Evolutionary conservation across 2,329 filamentous ascomycete genomes (phyloP).

Genomic region (Boeremia lycopersici): DNA sequence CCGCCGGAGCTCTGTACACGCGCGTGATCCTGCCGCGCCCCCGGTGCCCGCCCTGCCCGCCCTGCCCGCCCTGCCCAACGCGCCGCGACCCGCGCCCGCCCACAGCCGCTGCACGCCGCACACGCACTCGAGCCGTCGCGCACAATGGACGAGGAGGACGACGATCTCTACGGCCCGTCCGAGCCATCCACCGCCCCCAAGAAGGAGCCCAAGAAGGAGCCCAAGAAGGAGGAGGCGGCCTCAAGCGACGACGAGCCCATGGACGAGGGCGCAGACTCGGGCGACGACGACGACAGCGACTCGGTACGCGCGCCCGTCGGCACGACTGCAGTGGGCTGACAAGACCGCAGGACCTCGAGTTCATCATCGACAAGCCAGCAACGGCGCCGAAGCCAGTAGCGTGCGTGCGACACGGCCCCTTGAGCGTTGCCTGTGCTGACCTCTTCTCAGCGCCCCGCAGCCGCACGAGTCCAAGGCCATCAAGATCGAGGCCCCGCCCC

Average conservation of each 20-base stretch:
- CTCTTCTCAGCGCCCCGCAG: slow-evolving; percentile 26
- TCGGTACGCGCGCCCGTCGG: slow-evolving; percentile 38
- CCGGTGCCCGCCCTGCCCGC: too few relatives aligned
- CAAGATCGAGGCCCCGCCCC: slow-evolving; percentile 45
- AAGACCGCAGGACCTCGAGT: slow-evolving; percentile 55
- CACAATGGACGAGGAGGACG: slow-evolving; percentile 59
- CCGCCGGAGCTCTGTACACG: too few relatives aligned
- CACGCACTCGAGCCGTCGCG: neutral
- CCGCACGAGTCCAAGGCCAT: slow-evolving; percentile 44
- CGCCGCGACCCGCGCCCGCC: neutral
- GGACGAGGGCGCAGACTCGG: slow-evolving; percentile 52
- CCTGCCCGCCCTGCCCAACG: too few relatives aligned
- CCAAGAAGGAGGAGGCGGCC: slow-evolving; percentile 36
- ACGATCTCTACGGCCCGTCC: slow-evolving; percentile 57
- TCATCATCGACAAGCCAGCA: slow-evolving; percentile 57
- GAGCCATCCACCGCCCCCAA: slow-evolving; percentile 31
- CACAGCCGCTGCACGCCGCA: neutral
- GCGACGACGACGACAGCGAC: slow-evolving; percentile 54
- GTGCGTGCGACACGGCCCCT: slow-evolving; percentile 27
- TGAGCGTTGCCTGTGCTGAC: slow-evolving; percentile 21
- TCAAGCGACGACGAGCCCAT: slow-evolving; percentile 52
- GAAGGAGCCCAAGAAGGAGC: slow-evolving; percentile 31
- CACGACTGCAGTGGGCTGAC: slow-evolving; percentile 30
- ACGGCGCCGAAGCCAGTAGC: slow-evolving; percentile 46
- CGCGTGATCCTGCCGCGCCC: neutral